A percentile compares a stretch with the other conserved stretches of the same genome.
Conservation (phyloP, 176 grass and related monocot species). For the Carex cristatella region DNA sequence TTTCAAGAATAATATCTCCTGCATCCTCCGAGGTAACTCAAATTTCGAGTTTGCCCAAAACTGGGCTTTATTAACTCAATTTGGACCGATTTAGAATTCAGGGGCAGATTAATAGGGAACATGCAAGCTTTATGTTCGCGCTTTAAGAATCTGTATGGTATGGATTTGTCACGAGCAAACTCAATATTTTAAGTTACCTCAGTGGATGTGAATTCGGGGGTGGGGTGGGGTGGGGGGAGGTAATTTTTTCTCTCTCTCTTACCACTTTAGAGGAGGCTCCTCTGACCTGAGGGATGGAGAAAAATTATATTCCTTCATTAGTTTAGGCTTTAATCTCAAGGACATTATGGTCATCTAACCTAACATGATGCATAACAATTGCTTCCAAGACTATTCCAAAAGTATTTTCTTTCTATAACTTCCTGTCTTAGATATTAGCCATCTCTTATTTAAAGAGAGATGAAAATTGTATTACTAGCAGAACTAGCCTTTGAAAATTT, state of each 20-base stretch:
- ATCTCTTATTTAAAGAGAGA: background rate
- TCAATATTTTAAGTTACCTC: no score
- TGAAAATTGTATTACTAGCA: background rate
- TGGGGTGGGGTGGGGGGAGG: no score
- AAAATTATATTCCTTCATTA: background rate
- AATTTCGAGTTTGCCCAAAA: no score
- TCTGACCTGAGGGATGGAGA: background rate
- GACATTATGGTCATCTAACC: background rate
- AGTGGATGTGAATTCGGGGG: no score
- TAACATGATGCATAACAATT: background rate
- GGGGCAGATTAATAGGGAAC: no score
- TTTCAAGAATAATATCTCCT: background rate
- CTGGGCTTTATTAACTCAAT: no score
- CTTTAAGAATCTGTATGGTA: no score
- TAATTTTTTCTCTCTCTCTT: background rate
- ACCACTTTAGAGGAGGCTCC: background rate
- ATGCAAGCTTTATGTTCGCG: no score
- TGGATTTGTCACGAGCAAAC: no score
- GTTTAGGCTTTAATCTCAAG: background rate
- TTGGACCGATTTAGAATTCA: no score
- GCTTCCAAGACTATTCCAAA: background rate
- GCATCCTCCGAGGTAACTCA: background rate
- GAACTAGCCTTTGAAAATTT: background rate
- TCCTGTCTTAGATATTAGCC: background rate
- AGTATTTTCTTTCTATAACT: background rate